Evolutionary conservation across 805 yeast genomes (phyloP), one percentile per base, ranked within the genome.

Genomic region (Yamadazyma ubonensis): DNA sequence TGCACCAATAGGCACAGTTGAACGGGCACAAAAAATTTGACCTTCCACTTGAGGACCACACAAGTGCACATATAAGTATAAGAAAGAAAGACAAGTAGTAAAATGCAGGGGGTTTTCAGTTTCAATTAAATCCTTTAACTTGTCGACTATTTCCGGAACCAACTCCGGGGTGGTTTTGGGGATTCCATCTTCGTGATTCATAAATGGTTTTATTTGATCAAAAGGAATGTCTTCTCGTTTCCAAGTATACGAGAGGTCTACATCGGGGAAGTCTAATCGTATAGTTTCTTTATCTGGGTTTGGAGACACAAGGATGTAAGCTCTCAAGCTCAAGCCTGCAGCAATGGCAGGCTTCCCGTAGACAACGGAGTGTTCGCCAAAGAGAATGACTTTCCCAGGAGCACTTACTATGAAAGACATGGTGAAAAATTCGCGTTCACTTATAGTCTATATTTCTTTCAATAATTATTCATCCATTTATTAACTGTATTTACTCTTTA

Each of bases 291-390:
- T 47, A 33, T 70, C 63, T 10, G 59, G 54, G 42, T 65, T 67
- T 14, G 75, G 70, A 2, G 79, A 60, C 1, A 86, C 93, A 15
- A 85, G 63, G 6, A 90, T 62, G 52, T 87, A 91, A 0, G 97
- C 86, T 53, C 96, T 75, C 42, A 93, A 67, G 5, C 93, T 83
- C 7, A 91, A 75, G 3, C 96, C 93, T 0, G 98, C 97, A 1
- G 99, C 98, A 38, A 93, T 86, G 9, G 97, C 98, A 1, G 96
- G 96, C 67, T 81, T 86, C 33, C 86, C 82, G 58, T 86, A 86
- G 0, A 93, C 99, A 2, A 95, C 98, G 6, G 97, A 86, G 56
- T 93, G 99, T 57, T 93, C 99, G 16, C 99, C 99, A 59, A 90
- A 93, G 25, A 93, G 72, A 51, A 93, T 93, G 32, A 89, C 96